Percentiles rank a stretch among this genome's conserved stretches.
These are phyloP conservation scores for Paxillus involutus DNA, from an alignment of 768 basidiomycete genomes.

Conservation along the genomic window DNA sequence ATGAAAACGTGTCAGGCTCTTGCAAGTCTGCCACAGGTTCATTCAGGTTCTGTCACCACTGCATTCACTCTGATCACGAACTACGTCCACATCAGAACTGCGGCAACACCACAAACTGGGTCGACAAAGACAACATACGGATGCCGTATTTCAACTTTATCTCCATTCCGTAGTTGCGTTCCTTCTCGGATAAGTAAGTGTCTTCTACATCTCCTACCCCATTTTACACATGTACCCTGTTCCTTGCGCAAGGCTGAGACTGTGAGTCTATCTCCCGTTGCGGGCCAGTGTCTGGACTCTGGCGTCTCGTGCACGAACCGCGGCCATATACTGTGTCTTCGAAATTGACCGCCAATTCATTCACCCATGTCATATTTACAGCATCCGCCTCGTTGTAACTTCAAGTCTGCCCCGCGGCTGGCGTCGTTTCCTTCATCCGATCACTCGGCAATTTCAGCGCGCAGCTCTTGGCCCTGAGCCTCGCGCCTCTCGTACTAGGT, in stretches of 20 bases:
- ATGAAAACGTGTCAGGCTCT: neutral
- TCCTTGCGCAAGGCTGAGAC: neutral
- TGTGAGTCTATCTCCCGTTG: too few relatives aligned
- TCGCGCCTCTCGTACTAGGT: constrained; percentile 10
- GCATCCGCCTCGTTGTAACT: constrained; percentile 23
- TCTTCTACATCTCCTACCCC: neutral
- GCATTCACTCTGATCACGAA: neutral
- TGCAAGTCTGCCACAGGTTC: too few relatives aligned
- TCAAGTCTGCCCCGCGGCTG: neutral
- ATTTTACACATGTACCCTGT: too few relatives aligned
- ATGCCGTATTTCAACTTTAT: neutral
- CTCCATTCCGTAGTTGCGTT: neutral
- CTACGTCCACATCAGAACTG: neutral
- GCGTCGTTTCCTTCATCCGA: constrained; percentile 7
- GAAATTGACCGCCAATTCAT: neutral
- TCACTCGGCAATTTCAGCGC: constrained; percentile 2
- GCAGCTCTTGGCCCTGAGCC: constrained; percentile 14
- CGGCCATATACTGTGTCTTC: neutral
- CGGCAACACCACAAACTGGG: neutral
- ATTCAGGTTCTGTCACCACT: too few relatives aligned
- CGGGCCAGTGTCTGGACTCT: too few relatives aligned
- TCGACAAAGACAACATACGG: neutral
- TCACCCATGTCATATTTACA: neutral
- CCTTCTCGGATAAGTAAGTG: neutral
- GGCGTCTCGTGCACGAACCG: neutral